A percentile compares a stretch with the other conserved stretches of the same genome.
phyloP scores from a whole-genome alignment of 75 land plant genomes.

The Pinus albicaulis region DNA sequence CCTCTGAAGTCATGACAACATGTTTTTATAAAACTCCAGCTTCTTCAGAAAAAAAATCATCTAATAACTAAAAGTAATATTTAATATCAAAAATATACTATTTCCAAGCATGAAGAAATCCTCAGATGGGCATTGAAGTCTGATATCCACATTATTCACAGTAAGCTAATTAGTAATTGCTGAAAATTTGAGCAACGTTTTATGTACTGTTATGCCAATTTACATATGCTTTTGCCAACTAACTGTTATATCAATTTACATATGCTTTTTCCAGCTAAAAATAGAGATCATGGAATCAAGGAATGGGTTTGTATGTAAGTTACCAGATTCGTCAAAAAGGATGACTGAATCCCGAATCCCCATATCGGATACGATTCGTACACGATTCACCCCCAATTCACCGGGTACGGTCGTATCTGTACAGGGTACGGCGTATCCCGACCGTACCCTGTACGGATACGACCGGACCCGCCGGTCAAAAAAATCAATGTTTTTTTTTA shows the following conservation, averaged over 20 bases:
- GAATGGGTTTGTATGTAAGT: too few species aligned
- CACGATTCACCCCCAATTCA: too few species aligned
- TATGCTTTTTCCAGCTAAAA: not conserved
- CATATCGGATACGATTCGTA: too few species aligned
- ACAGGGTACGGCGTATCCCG: too few species aligned
- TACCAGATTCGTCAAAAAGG: too few species aligned
- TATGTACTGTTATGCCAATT: not conserved
- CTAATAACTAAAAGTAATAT: not conserved
- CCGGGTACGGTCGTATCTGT: too few species aligned
- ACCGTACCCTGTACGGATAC: too few species aligned
- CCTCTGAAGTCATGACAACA: conserved; percentile 48
- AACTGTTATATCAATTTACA: not conserved
- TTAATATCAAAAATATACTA: not conserved
- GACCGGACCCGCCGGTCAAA: too few species aligned
- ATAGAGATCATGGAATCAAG: not conserved
- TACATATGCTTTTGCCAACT: not conserved
- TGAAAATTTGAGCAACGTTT: not conserved
- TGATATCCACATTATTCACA: not conserved
- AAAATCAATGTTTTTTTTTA: too few species aligned
- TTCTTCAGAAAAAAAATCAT: not conserved
- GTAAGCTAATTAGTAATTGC: not conserved
- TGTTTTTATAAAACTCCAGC: not conserved
- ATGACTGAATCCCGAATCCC: too few species aligned
- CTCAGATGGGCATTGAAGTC: not conserved
- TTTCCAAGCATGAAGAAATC: not conserved